phyloP scores from a whole-genome alignment of 805 yeast species.

The Saccharomyces jurei region DNA sequence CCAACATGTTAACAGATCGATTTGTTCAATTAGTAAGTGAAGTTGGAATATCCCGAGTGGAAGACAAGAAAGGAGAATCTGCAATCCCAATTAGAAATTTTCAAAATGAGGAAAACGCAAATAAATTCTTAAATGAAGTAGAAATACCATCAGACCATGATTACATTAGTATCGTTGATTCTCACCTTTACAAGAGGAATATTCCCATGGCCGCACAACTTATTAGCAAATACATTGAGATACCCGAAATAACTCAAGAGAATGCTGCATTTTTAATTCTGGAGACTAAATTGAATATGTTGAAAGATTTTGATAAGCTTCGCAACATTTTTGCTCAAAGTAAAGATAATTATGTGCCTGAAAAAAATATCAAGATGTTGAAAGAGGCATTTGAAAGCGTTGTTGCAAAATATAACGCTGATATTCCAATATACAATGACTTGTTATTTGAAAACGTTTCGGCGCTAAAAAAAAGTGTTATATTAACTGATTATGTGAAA shows the following conservation, averaged over 20 bases:
- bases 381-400: conserved; percentile 10
- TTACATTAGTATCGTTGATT: conserved; percentile 20
- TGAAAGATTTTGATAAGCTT: conserved; percentile 18
- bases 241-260: conserved; percentile 11
- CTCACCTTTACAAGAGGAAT: conserved; percentile 15
- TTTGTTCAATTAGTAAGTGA: conserved; percentile 21
- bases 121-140: conserved; percentile 21
- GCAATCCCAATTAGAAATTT: not conserved
- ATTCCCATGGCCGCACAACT: conserved; percentile 12
- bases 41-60: conserved; percentile 13
- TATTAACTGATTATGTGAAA: conserved; percentile 13
- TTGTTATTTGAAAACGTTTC: conserved; percentile 14
- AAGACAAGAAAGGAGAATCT: conserved; percentile 8
- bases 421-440: conserved; percentile 12
- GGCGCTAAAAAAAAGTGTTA: conserved; percentile 11
- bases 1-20: conserved; percentile 30
- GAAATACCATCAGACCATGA: conserved; percentile 24
- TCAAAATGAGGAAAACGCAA: not conserved
- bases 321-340: conserved; percentile 10
- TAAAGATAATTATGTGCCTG: conserved; percentile 4
- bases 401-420: conserved; percentile 12
- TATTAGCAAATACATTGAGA: conserved; percentile 20
- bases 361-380: conserved; percentile 5
- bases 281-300: conserved; percentile 18
- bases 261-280: conserved; percentile 15